Base-by-base conservation (phyloP, 2,329 filamentous ascomycete species). In the Coniochaeta sp. region DNA sequence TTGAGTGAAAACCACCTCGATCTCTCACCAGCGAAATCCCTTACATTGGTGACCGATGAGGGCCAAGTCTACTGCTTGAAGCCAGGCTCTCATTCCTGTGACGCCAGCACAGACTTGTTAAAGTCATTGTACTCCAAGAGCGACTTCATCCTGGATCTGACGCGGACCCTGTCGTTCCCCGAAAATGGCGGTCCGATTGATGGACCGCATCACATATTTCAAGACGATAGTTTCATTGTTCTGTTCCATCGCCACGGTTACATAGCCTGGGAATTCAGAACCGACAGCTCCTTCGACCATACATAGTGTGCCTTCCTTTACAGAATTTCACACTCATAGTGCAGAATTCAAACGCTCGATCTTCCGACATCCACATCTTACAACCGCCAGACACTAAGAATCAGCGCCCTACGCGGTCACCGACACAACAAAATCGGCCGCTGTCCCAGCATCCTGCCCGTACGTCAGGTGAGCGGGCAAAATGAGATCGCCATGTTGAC, bases 371-470 rank as follows among this genome's bases (percentile, higher is more conserved):
- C 43, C 43, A 11, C 43, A 36, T 36, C 28, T 31, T 9, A 5
- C 28, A 31, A 12, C 3, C 34, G 12, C 34, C 34, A 36, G 14
- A 36, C 34, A 36, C 34, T 36, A 12, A 36, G 3, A 8, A 47
- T 26, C 19, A 26, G 43, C 7, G 22, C 19, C 19, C 14, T 11
- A 47, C 8, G 22, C 19, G 22, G 43, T 16, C 6, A 47, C 43
- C n/a, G n/a, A 47, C 31, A 66, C 61, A 11, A 69, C 64, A 50
- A 69, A 71, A 7, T 63, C 55, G 1, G 70, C 68, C 1, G 69
- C 69, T 14, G 62, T 57, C 1, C 31, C 59, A 0, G 64, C 66
- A 31, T 72, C 63, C 40, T 73, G 71, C 14, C 34, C 34, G 34
- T 36, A 36, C 34, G 34, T 36, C 34, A 36, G 34, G 34, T 36